These are phyloP conservation scores for Colletotrichum tamarilloi DNA, from an alignment of 2,329 filamentous ascomycete genomes.

Conservation along the genomic window DNA sequence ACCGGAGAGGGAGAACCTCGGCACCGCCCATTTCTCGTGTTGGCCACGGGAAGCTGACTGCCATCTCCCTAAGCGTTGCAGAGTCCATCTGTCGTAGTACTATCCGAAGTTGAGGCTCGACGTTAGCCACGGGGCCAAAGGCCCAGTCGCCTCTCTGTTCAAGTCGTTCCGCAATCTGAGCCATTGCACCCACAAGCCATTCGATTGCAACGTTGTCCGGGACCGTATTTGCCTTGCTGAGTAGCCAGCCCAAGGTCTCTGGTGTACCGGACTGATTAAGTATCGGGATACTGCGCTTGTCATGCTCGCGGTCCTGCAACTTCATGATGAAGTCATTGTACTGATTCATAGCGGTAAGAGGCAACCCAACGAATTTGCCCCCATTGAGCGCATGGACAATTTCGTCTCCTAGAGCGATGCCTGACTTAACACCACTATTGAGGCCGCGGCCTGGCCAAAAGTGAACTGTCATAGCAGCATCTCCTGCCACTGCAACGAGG, in stretches of 20 bases:
- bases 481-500: slow-evolving; percentile 47
- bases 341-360: slow-evolving; percentile 43
- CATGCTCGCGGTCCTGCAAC: slow-evolving; percentile 48
- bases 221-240: slow-evolving; percentile 45
- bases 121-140: slow-evolving; percentile 43
- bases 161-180: slow-evolving; percentile 46
- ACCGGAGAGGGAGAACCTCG: slow-evolving; percentile 48
- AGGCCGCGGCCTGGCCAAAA: slow-evolving; percentile 50
- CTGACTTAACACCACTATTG: slow-evolving; percentile 50
- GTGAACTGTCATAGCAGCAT: slow-evolving; percentile 50
- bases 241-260: slow-evolving; percentile 47
- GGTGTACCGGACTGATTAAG: slow-evolving; percentile 48
- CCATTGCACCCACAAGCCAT: slow-evolving; percentile 47
- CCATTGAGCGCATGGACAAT: slow-evolving; percentile 46
- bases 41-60: slow-evolving; percentile 50
- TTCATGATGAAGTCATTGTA: slow-evolving; percentile 50
- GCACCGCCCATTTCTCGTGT: slow-evolving; percentile 48
- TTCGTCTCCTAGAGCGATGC: slow-evolving; percentile 48
- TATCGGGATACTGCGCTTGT: slow-evolving; percentile 49
- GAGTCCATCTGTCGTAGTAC: slow-evolving; percentile 46
- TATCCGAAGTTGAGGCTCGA: slow-evolving; percentile 46
- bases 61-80: slow-evolving; percentile 48
- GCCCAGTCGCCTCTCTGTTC: slow-evolving; percentile 45
- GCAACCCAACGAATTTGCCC: slow-evolving; percentile 45
- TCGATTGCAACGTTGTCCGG: slow-evolving; percentile 47